These are phyloP conservation scores for Aspergillus sp. DNA, from an alignment of 2,329 filamentous ascomycete genomes.

Conservation along the genomic window DNA sequence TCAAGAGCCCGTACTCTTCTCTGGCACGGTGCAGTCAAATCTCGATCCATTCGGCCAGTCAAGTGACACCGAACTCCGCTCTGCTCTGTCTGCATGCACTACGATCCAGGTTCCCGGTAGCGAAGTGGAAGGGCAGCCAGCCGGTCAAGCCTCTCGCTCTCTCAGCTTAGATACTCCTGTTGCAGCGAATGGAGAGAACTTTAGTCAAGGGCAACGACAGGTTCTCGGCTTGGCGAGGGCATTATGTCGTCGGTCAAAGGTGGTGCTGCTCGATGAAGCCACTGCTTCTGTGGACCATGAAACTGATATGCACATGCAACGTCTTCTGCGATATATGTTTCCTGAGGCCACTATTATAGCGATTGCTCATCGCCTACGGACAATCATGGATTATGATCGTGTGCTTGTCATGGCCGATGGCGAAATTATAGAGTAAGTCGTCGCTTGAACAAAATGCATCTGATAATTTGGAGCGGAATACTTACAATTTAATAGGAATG, in stretches of 20 bases:
- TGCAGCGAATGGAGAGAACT: conserved; percentile 47
- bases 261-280: conserved; percentile 59
- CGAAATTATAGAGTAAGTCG: conserved; percentile 46
- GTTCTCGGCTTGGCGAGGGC: conserved; percentile 58
- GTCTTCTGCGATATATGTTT: conserved; percentile 50
- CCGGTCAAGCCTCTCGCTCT: neutral
- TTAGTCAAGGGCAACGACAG: conserved; percentile 56
- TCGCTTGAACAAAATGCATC: neutral
- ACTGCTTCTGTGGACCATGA: conserved; percentile 59
- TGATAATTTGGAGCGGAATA: neutral
- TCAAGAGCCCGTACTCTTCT: conserved; percentile 57
- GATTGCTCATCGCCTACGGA: conserved; percentile 62
- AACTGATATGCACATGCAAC: conserved; percentile 56
- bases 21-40: conserved; percentile 54
- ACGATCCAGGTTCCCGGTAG: conserved; percentile 25
- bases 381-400: conserved; percentile 58
- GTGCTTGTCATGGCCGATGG: conserved; percentile 56
- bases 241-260: conserved; percentile 54
- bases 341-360: conserved; percentile 57
- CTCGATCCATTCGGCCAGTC: conserved; percentile 56
- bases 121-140: conserved; percentile 9
- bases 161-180: conserved; percentile 48
- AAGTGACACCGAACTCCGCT: conserved; percentile 41
- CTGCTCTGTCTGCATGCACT: conserved; percentile 24
- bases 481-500: conserved; percentile 11